Percentiles rank a stretch among this genome's conserved stretches.
Conservation (phyloP, 176 grass and related monocot genomes). For the Musa itinerans region DNA sequence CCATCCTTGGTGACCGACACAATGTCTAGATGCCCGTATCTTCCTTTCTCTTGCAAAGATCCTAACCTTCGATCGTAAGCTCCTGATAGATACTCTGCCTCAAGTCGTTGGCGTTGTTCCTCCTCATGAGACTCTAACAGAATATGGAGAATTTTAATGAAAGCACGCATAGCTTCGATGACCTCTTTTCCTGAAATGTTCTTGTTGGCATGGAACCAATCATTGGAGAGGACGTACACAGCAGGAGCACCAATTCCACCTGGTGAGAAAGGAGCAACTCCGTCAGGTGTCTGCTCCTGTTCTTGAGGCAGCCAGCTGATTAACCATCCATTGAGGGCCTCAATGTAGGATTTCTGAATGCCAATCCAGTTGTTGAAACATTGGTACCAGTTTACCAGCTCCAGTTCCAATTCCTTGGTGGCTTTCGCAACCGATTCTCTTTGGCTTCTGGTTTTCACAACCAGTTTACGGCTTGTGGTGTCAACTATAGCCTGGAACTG, state of each 20-base stretch:
- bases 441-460: constrained; percentile 42
- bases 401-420: constrained; percentile 56
- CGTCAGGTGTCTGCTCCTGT: constrained; percentile 45
- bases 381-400: constrained; percentile 63
- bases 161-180: constrained; percentile 35
- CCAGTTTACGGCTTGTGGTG: constrained; percentile 43
- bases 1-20: constrained; percentile 18
- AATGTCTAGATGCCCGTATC: constrained; percentile 21
- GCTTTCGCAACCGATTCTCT: constrained; percentile 26
- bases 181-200: constrained; percentile 49
- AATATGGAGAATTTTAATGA: constrained; percentile 32
- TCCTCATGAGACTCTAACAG: constrained; percentile 43
- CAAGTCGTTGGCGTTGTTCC: constrained; percentile 40
- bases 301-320: constrained; percentile 63
- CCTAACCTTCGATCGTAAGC: constrained; percentile 36
- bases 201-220: constrained; percentile 66
- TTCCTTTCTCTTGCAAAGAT: constrained; percentile 28
- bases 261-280: constrained; percentile 75
- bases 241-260: constrained; percentile 39
- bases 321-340: constrained; percentile 69
- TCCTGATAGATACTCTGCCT: constrained; percentile 36
- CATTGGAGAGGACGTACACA: constrained; percentile 60
- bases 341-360: constrained; percentile 56
- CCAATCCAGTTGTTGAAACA: constrained; percentile 61
- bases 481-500: constrained; percentile 49